Base-by-base conservation (phyloP, 306 rosid genomes). In the Heteromeles arbutifolia region DNA sequence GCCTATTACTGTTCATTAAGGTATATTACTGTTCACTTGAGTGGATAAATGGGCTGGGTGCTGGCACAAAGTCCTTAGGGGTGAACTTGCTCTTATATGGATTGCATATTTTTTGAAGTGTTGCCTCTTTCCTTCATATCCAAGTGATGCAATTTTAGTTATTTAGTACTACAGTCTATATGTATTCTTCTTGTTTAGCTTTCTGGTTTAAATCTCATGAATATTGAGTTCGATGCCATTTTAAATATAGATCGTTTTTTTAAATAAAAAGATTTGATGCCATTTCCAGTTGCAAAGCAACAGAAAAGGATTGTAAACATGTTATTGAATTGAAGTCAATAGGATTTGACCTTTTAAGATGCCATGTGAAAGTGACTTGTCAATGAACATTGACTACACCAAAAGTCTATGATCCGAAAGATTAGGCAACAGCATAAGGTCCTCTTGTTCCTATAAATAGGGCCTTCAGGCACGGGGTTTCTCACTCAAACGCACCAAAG, bases 381-480 rank as follows among this genome's bases (percentile, higher is more conserved):
- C 11, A 58, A 48, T 48, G 54, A 48, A 48, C 54, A 48, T 48
- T 48, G 4, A 48, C 44, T 48, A 48, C 19, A 48, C 19, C 19
- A 48, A 48, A 48, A 14, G 32, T 44, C 28, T 65, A 37, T 81
- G 62, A 69, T 74, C 80, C 77, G 70, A 39, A 80, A 78, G 73
- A 58, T 13, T 61, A 52, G 82, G 80, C 26, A 56, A 54, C 76
- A 65, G 6, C 54, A 21, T 61, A 53, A 54, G 65, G 15, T 26
- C 18, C 18, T 41, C 54, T 25, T n/a, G 37, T 25, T n/a, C 54
- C 77, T 82, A 84, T 83, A 86, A 77, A 89, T 79, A 76, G 76
- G 50, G 56, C 52, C 58, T 26, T 56, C 48, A 64, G 44, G 67
- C 37, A 54, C 4, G 21, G 61, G 28, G 21, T 24, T 61, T 71